phyloP scores from a whole-genome alignment of 2,329 filamentous ascomycete species.

The Curvularia sp. region DNA sequence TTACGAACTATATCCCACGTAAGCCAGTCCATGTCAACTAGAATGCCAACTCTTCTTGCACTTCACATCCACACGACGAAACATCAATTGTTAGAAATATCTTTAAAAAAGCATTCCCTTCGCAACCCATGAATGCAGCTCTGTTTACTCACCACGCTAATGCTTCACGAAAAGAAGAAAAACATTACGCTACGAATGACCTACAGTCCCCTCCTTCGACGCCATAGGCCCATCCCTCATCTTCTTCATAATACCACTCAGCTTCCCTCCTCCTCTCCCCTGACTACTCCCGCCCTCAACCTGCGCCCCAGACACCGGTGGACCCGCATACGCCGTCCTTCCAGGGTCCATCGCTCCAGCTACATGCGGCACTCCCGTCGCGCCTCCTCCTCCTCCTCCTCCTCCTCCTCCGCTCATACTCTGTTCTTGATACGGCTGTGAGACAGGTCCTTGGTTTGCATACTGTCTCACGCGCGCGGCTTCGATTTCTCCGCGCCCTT shows the following conservation, averaged over 20 bases:
- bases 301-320: slow-evolving; percentile 35
- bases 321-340: slow-evolving; percentile 26
- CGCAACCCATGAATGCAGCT: background rate
- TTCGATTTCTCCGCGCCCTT: slow-evolving; percentile 44
- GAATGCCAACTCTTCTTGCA: background rate
- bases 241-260: slow-evolving; percentile 46
- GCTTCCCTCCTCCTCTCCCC: slow-evolving; percentile 28
- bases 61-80: background rate
- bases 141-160: background rate
- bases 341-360: slow-evolving; percentile 1
- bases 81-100: background rate
- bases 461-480: slow-evolving; percentile 24
- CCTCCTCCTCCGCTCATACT: background rate
- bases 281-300: slow-evolving; percentile 30
- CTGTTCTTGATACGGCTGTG: slow-evolving; percentile 13
- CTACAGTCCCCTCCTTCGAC: slow-evolving; percentile 17
- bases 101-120: background rate
- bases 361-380: background rate
- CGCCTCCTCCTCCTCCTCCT: background rate
- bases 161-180: background rate
- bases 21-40: background rate
- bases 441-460: slow-evolving; percentile 5
- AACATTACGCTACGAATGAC: background rate
- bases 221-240: slow-evolving; percentile 40
- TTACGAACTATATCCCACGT: background rate